phyloP scores from a whole-genome alignment of 106 monocot genomes.

The Allium fistulosum region DNA sequence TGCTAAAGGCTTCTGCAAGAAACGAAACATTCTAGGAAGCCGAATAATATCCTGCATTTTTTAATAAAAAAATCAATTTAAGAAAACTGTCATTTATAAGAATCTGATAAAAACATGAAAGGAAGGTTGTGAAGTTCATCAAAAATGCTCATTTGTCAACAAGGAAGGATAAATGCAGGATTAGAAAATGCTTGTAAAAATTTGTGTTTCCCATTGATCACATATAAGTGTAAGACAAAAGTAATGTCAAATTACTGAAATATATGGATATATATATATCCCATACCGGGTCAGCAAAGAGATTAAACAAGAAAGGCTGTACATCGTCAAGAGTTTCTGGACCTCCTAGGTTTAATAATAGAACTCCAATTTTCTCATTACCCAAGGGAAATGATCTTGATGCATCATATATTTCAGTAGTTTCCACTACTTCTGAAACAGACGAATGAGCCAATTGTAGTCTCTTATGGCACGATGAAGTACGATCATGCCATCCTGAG shows the following conservation, averaged over 20 bases:
- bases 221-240: no score
- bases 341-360: constrained; percentile 93
- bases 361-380: constrained; percentile 78
- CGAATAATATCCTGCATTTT: constrained; percentile 85
- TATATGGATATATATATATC: no score
- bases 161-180: no score
- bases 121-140: no score
- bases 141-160: no score
- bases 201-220: no score
- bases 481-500: constrained; percentile 11
- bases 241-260: no score
- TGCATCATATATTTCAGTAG: constrained; percentile 32
- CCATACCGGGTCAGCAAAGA: constrained; percentile 90
- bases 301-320: constrained; percentile 97
- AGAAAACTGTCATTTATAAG: neutral
- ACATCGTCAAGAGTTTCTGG: constrained; percentile 98
- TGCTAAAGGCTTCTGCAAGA: constrained; percentile 90
- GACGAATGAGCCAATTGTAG: constrained; percentile 32
- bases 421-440: constrained; percentile 55
- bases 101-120: no score
- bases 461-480: constrained; percentile 11
- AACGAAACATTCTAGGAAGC: constrained; percentile 78
- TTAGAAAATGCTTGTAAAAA: no score
- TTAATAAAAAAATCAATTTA: neutral
- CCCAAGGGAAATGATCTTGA: constrained; percentile 32